Evolutionary conservation across 2,329 filamentous ascomycete species (phyloP), one percentile per base, ranked within the genome.

Genomic region (Aschersonia sp.): DNA sequence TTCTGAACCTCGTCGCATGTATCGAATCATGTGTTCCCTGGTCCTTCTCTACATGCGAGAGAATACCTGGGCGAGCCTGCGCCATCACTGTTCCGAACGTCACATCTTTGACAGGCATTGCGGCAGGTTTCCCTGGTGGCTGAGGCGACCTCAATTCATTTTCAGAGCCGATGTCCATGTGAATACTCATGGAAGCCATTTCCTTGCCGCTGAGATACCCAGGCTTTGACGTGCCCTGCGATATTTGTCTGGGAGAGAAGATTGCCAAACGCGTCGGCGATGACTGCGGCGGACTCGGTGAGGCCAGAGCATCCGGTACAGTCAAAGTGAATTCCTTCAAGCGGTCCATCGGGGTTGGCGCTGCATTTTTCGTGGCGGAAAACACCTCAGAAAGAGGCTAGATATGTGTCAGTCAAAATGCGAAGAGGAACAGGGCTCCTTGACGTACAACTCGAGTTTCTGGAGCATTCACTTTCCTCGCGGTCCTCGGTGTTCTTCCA

Each of bases 401-500:
- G 22, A 22, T 6, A 32, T 12, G 45, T 5, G 52, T 70, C 50
- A 67, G 59, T 41, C 29, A 42, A 30, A 45, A 7, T 10, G 29
- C 6, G 7, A 14, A 29, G 35, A 5, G 41, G 52, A 9, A 30
- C 10, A 43, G 30, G 51, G 42, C 45, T 48, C 47, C 51, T 54
- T 40, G 45, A 67, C 79, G 65, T 70, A 87, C 83, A 52, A 79
- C 75, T 56, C 84, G 76, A 32, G 71, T 63, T 60, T 83, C 80
- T 30, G 66, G 62, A 8, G 68, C 66, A 56, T 74, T 72, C 45
- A 65, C 66, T 60, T 83, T 88, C 48, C 80, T 76, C 35, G 69
- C 70, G 14, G 84, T 87, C 51, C 83, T 76, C 41, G 86, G 85
- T 31, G 85, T 90, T 68, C 87, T 89, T 48, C 83, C 85, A 53